Percentiles rank a stretch among this genome's conserved stretches.
phyloP scores from a whole-genome alignment of 208 protist genomes.

The Leishmania turanica region DNA sequence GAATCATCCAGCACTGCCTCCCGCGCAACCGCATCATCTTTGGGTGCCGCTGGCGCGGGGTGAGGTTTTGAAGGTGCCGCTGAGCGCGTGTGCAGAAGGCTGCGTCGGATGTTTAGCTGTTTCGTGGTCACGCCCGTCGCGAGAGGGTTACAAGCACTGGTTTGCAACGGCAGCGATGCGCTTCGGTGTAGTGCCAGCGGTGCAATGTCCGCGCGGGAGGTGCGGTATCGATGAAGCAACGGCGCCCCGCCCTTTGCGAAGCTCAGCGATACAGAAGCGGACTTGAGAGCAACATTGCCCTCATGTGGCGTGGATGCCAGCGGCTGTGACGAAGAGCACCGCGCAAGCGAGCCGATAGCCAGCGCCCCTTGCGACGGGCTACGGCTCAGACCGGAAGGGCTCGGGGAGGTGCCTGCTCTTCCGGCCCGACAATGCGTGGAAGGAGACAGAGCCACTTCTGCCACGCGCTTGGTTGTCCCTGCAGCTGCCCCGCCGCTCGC shows the following conservation, averaged over 20 bases:
- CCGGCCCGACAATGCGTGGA: neutral
- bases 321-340: slow-evolving; percentile 12
- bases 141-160: neutral
- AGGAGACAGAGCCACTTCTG: neutral
- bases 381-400: slow-evolving; percentile 21
- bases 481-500: neutral
- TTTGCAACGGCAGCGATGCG: slow-evolving; percentile 3
- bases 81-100: neutral
- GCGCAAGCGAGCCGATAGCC: neutral
- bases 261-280: neutral
- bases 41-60: neutral
- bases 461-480: neutral
- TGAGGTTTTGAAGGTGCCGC: neutral
- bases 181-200: slow-evolving; percentile 3
- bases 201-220: slow-evolving; percentile 4
- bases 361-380: slow-evolving; percentile 15
- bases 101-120: neutral
- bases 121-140: neutral
- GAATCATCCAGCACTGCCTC: neutral
- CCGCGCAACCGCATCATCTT: neutral
- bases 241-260: slow-evolving; percentile 14
- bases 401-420: slow-evolving; percentile 5
- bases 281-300: neutral
- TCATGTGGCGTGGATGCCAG: neutral
- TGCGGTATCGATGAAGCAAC: slow-evolving; percentile 43